Percentiles rank a stretch among this genome's conserved stretches.
phyloP scores from a whole-genome alignment of 2,329 filamentous ascomycete genomes.

The Ceratocystis lukuohia region DNA sequence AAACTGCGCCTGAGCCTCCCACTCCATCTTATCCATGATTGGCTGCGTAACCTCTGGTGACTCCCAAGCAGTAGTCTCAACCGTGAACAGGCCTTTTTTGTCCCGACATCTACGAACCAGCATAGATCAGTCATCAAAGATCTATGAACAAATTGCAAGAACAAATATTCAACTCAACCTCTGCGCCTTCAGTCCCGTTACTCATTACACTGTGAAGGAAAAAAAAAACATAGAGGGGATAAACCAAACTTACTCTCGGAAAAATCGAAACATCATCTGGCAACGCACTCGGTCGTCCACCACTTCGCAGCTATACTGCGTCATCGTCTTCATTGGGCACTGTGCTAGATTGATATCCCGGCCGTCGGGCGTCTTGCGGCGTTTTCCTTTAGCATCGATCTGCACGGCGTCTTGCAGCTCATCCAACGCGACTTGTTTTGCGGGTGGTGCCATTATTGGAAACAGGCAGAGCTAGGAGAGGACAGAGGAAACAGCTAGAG shows the following conservation, averaged over 20 bases:
- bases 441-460: conserved; percentile 43
- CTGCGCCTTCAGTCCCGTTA: neutral
- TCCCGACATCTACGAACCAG: conserved; percentile 40
- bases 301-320: conserved; percentile 45
- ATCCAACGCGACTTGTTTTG: conserved; percentile 39
- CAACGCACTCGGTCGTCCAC: conserved; percentile 42
- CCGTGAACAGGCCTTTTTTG: conserved; percentile 42
- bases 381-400: conserved; percentile 34
- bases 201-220: neutral
- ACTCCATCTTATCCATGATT: conserved; percentile 17
- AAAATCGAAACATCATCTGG: conserved; percentile 45
- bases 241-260: conserved; percentile 39
- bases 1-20: conserved; percentile 15
- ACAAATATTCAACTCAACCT: neutral
- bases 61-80: conserved; percentile 54
- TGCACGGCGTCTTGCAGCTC: conserved; percentile 40
- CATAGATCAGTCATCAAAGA: neutral
- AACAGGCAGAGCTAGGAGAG: neutral
- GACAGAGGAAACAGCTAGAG: neutral
- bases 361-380: conserved; percentile 32
- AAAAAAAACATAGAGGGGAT: too few species aligned
- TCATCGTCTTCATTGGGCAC: conserved; percentile 44
- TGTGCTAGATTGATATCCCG: conserved; percentile 36
- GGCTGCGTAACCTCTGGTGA: conserved; percentile 21
- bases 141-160: neutral